phyloP scores from a whole-genome alignment of 495 filamentous ascomycete species.

The Podospora comata region DNA sequence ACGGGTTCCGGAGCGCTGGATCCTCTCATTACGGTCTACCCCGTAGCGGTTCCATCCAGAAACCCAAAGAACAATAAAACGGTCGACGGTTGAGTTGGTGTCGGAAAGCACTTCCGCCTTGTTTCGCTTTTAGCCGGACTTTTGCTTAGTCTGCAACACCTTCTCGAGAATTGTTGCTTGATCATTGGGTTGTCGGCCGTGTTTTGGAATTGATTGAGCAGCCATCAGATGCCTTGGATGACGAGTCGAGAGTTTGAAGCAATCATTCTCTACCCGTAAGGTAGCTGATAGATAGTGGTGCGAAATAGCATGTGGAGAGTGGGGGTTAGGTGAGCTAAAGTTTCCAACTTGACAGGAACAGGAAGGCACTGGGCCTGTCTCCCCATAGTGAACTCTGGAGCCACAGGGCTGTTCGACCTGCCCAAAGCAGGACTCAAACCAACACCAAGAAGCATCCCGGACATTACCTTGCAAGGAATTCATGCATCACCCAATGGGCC shows the following conservation, averaged over 20 bases:
- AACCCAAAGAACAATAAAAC: too few relatives aligned
- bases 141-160: not conserved
- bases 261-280: not conserved
- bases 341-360: not conserved
- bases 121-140: not conserved
- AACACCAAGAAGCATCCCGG: not conserved
- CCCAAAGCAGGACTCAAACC: not conserved
- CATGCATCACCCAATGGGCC: conserved; percentile 2
- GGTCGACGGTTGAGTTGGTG: not conserved
- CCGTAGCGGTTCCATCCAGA: too few relatives aligned
- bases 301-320: not conserved
- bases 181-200: not conserved
- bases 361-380: not conserved
- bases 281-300: not conserved
- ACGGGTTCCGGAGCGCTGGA: not conserved
- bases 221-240: not conserved
- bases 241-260: not conserved
- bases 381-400: not conserved
- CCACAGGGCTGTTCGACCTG: not conserved
- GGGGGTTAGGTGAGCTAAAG: not conserved
- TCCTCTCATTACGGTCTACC: not conserved
- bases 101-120: not conserved
- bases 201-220: not conserved
- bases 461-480: conserved; percentile 5
- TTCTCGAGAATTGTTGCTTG: not conserved